These are phyloP conservation scores for Globisporangium ultimum DNA, from an alignment of 352 stramenopile genomes.

Conservation along the genomic window DNA sequence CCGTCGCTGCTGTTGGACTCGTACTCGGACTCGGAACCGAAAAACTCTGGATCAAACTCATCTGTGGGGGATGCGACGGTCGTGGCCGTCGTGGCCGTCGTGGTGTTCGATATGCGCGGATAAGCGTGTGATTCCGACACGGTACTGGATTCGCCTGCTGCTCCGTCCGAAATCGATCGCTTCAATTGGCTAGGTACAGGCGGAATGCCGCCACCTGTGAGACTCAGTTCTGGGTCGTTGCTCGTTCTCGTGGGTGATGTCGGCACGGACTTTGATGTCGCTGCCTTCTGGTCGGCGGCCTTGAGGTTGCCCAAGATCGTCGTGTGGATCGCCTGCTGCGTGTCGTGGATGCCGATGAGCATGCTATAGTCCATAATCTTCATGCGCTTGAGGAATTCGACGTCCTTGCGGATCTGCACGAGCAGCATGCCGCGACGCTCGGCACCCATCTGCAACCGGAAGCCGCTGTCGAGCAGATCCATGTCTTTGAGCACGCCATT, in stretches of 20 bases:
- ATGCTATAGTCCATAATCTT: slow-evolving; percentile 96
- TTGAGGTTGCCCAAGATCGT: slow-evolving; percentile 37
- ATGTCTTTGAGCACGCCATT: slow-evolving; percentile 89
- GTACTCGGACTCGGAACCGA: slow-evolving; percentile 17
- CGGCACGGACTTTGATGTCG: slow-evolving; percentile 37
- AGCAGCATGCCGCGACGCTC: slow-evolving; percentile 76
- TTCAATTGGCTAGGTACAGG: slow-evolving; percentile 18
- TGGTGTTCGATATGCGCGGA: slow-evolving; percentile 2
- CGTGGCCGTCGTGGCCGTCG: slow-evolving; percentile 13
- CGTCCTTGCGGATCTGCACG: slow-evolving; percentile 85
- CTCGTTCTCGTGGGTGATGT: slow-evolving; percentile 26
- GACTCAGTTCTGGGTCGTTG: background rate
- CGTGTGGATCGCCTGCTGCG: slow-evolving; percentile 47
- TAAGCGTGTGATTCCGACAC: background rate
- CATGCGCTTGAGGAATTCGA: slow-evolving; percentile 89
- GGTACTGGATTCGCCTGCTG: background rate
- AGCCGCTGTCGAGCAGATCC: slow-evolving; percentile 83
- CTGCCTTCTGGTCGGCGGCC: slow-evolving; percentile 10
- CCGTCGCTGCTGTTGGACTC: slow-evolving; percentile 41
- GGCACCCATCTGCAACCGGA: slow-evolving; percentile 82
- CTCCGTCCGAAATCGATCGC: slow-evolving; percentile 24
- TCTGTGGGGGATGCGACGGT: slow-evolving; percentile 17
- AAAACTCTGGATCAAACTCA: slow-evolving; percentile 13
- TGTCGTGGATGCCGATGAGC: slow-evolving; percentile 90
- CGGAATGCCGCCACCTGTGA: background rate